These are phyloP conservation scores for Suillus tomentosus DNA, from an alignment of 768 basidiomycete genomes.

Conservation along the genomic window DNA sequence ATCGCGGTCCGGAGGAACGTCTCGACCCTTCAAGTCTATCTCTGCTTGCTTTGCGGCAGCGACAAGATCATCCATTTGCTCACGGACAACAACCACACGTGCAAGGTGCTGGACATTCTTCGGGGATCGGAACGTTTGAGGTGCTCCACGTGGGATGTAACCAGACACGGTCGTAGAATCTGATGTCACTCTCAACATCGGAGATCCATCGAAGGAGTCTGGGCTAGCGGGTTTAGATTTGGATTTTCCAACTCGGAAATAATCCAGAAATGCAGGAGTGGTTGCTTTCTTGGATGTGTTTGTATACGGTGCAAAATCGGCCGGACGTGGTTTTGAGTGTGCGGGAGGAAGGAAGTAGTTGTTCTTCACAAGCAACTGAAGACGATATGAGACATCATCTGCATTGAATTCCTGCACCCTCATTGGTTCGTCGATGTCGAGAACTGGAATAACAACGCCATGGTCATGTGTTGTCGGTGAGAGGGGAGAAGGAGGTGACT, in stretches of 20 bases:
- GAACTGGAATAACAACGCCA: conserved; percentile 47
- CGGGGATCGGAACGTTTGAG: conserved; percentile 35
- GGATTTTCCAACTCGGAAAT: conserved; percentile 69
- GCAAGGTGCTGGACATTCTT: conserved; percentile 44
- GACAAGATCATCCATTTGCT: conserved; percentile 72
- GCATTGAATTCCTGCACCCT: conserved; percentile 55
- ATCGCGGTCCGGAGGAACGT: conserved; percentile 47
- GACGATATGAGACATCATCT: conserved; percentile 84
- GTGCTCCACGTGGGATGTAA: conserved; percentile 40
- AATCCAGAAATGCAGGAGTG: conserved; percentile 59
- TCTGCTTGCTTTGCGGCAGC: conserved; percentile 77
- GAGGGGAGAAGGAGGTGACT: conserved; percentile 61
- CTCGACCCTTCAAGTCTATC: conserved; percentile 63
- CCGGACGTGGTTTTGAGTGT: conserved; percentile 75
- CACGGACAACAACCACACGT: conserved; percentile 81
- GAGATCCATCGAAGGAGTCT: conserved; percentile 39
- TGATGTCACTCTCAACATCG: conserved; percentile 63
- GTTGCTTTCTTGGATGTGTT: conserved; percentile 45
- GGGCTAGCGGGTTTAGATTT: conserved; percentile 66
- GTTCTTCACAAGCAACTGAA: conserved; percentile 82
- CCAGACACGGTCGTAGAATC: conserved; percentile 58
- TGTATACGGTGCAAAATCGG: conserved; percentile 53
- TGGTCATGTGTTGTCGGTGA: conserved; percentile 49
- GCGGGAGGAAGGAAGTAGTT: conserved; percentile 89
- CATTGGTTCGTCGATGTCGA: conserved; percentile 47